These are phyloP conservation scores for Aspergillus unguis DNA, from an alignment of 2,329 filamentous ascomycete species.

Conservation along the genomic window DNA sequence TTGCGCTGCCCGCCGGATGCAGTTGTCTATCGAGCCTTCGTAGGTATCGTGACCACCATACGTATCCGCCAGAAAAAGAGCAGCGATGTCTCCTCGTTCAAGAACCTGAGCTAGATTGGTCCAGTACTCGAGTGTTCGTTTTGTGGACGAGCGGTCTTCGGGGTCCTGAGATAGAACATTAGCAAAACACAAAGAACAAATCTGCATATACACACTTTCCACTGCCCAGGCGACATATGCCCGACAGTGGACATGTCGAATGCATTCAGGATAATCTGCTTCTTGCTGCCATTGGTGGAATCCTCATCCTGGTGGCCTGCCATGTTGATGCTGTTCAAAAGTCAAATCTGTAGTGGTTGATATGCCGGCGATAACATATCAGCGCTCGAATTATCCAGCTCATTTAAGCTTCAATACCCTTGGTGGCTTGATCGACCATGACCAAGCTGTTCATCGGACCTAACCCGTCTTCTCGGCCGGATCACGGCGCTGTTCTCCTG, in stretches of 20 bases:
- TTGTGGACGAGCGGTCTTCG: slow-evolving; percentile 59
- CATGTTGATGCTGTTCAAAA: not conserved
- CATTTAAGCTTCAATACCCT: not conserved
- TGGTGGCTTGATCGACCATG: not conserved
- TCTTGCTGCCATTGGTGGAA: slow-evolving; percentile 35
- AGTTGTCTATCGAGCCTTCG: slow-evolving; percentile 57
- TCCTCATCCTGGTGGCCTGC: not conserved
- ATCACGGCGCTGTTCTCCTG: not conserved
- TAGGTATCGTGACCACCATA: slow-evolving; percentile 64
- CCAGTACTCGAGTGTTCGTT: slow-evolving; percentile 61
- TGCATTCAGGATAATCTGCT: slow-evolving; percentile 60
- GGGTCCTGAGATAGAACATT: slow-evolving; percentile 50
- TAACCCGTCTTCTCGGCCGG: not conserved
- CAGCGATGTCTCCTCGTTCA: slow-evolving; percentile 61
- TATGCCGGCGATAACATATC: not conserved
- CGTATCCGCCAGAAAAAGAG: slow-evolving; percentile 64
- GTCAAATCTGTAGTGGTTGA: not conserved
- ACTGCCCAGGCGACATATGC: slow-evolving; percentile 63
- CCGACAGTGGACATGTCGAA: slow-evolving; percentile 66
- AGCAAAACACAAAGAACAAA: not conserved
- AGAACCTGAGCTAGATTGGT: slow-evolving; percentile 61
- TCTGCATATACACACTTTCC: slow-evolving; percentile 50
- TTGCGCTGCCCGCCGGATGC: slow-evolving; percentile 60
- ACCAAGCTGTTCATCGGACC: not conserved
- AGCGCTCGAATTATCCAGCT: not conserved